Evolutionary conservation across 2,329 filamentous ascomycete species (phyloP).

Genomic region (Arthrobotrys pseudoclavata): DNA sequence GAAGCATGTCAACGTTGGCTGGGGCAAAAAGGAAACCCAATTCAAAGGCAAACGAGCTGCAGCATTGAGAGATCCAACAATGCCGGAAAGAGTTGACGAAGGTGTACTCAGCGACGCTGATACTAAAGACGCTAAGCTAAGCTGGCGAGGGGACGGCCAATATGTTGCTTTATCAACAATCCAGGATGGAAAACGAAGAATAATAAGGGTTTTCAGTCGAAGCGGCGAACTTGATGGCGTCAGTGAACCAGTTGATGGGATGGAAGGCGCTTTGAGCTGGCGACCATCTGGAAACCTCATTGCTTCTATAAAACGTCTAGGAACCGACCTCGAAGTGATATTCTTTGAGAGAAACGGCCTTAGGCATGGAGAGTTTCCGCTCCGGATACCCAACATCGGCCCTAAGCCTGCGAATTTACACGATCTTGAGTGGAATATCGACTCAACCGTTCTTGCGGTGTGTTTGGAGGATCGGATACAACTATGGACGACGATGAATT

Average conservation of each 20-base stretch:
- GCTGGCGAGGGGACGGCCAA: conserved; percentile 93
- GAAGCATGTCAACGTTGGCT: conserved; percentile 94
- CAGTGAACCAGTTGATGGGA: conserved; percentile 90
- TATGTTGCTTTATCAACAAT: conserved; percentile 88
- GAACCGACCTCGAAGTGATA: conserved; percentile 80
- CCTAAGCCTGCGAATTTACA: conserved; percentile 73
- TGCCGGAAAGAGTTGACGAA: conserved; percentile 91
- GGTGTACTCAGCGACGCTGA: conserved; percentile 82
- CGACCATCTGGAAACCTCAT: conserved; percentile 90
- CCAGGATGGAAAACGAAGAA: conserved; percentile 77
- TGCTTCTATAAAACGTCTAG: conserved; percentile 82
- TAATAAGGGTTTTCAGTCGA: conserved; percentile 89
- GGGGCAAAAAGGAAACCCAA: conserved; percentile 98
- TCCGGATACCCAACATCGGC: conserved; percentile 76
- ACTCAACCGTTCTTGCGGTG: conserved; percentile 92
- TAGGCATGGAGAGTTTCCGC: conserved; percentile 91
- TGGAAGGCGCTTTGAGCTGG: conserved; percentile 92
- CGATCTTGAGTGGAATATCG: conserved; percentile 85
- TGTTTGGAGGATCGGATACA: conserved; percentile 81
- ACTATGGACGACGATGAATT: conserved; percentile 96
- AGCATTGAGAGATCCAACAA: conserved; percentile 90
- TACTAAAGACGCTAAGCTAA: conserved; percentile 79
- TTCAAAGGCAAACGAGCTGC: conserved; percentile 92
- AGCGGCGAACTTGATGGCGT: conserved; percentile 92
- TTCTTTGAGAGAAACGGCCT: conserved; percentile 99